Conservation (phyloP, 2,329 filamentous ascomycete genomes). For the Stemphylium lycopersici region DNA sequence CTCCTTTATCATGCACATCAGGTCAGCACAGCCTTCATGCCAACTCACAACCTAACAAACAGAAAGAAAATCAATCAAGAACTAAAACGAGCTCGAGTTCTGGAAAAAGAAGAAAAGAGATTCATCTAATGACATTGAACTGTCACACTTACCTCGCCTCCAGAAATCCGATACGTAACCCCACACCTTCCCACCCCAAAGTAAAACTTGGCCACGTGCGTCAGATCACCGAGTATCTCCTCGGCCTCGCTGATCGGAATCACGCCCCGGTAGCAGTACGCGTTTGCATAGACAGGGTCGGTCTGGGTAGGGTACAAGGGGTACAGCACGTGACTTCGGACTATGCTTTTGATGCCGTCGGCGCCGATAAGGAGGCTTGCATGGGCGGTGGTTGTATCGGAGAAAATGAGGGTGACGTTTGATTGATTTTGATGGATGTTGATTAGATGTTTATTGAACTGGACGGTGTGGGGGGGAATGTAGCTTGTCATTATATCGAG, state of each 20-base stretch:
- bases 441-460: conserved; percentile 35
- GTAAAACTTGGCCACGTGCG: conserved; percentile 40
- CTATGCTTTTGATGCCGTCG: conserved; percentile 54
- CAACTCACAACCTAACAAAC: too few species aligned
- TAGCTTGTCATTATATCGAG: conserved; percentile 57
- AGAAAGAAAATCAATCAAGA: too few species aligned
- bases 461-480: conserved; percentile 36
- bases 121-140: background rate
- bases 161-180: conserved; percentile 34
- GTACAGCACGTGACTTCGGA: conserved; percentile 26
- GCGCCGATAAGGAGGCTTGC: conserved; percentile 53
- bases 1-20: background rate
- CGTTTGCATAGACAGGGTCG: conserved; percentile 31
- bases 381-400: conserved; percentile 44
- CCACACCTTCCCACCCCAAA: conserved; percentile 25
- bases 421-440: conserved; percentile 35
- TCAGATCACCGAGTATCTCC: conserved; percentile 44
- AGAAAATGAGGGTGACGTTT: background rate
- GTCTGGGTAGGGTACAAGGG: conserved; percentile 23
- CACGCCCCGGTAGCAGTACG: conserved; percentile 39
- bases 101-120: too few species aligned
- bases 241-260: conserved; percentile 47
- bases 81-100: too few species aligned
- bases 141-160: conserved; percentile 15
- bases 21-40: too few species aligned